Conservation (phyloP, 495 filamentous ascomycete species). For the Talaromyces trachyspermus region DNA sequence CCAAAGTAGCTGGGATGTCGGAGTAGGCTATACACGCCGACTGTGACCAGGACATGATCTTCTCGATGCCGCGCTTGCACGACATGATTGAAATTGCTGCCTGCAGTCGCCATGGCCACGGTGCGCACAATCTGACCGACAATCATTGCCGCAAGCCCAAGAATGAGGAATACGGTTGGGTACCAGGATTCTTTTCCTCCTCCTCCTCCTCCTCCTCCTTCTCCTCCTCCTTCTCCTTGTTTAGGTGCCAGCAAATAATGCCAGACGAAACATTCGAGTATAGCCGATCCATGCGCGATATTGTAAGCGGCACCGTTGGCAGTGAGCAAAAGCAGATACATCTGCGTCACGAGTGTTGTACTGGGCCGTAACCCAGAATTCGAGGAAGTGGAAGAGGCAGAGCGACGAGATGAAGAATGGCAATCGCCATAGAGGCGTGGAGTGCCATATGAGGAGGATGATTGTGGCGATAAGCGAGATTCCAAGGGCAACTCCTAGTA, state of each 20-base stretch:
- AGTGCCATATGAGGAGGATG: constrained; percentile 25
- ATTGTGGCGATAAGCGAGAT: constrained; percentile 34
- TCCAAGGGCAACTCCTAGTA: constrained; percentile 45
- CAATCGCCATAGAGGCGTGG: constrained; percentile 64
- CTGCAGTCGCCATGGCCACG: constrained; percentile 81
- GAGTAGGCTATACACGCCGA: constrained; percentile 55
- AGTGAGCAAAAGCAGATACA: constrained; percentile 73
- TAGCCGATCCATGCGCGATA: constrained; percentile 67
- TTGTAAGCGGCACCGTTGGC: constrained; percentile 81
- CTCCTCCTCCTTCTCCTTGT: too few relatives aligned
- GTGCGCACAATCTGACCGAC: constrained; percentile 68
- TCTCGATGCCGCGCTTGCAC: constrained; percentile 60
- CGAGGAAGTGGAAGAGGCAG: constrained; percentile 87
- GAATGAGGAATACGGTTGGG: constrained; percentile 24
- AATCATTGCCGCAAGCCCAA: constrained; percentile 57
- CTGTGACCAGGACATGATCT: constrained; percentile 71
- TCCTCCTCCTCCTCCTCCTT: too few relatives aligned
- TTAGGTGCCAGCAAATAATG: constrained; percentile 38
- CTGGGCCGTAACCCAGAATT: constrained; percentile 80
- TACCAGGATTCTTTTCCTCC: too few relatives aligned
- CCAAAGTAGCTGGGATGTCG: constrained; percentile 93
- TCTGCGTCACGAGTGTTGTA: constrained; percentile 72
- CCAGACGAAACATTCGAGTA: constrained; percentile 61
- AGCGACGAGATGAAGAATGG: constrained; percentile 74
- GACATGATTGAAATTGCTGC: constrained; percentile 84